phyloP scores from a whole-genome alignment of 129 eudicot species.

The Lactuca sativa region DNA sequence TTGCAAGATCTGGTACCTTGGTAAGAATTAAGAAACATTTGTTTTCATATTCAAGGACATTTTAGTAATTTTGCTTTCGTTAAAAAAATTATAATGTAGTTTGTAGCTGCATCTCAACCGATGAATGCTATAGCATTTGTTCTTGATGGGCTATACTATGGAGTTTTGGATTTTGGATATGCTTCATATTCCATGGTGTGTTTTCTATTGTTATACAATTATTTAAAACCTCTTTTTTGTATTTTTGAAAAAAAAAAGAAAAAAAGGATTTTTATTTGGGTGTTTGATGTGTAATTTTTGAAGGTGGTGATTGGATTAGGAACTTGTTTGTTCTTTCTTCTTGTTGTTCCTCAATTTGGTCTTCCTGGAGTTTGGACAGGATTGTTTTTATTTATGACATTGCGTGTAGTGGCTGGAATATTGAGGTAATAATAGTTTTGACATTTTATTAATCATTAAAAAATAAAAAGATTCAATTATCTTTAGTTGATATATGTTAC shows the following conservation, averaged over 20 bases:
- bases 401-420: conserved; percentile 79
- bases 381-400: conserved; percentile 74
- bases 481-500: neutral
- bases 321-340: conserved; percentile 58
- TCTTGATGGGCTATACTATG: conserved; percentile 93
- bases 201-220: neutral
- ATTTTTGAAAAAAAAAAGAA: neutral
- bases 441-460: no score
- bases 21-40: conserved; percentile 37
- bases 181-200: conserved; percentile 92
- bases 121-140: conserved; percentile 94
- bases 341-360: conserved; percentile 65
- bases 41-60: no score
- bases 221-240: neutral
- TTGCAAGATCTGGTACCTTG: conserved; percentile 82
- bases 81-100: conserved; percentile 39
- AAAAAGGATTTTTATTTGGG: conserved; percentile 4
- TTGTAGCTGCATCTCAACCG: conserved; percentile 93
- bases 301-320: conserved; percentile 69
- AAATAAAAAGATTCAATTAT: neutral
- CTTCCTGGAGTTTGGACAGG: conserved; percentile 94
- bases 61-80: no score
- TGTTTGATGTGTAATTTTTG: neutral
- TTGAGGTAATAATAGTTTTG: conserved; percentile 51
- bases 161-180: conserved; percentile 83